A percentile compares a stretch with the other conserved stretches of the same genome.
Evolutionary conservation across 164 flowering plant genomes (phyloP).

Genomic region (Stephania cephalantha): DNA sequence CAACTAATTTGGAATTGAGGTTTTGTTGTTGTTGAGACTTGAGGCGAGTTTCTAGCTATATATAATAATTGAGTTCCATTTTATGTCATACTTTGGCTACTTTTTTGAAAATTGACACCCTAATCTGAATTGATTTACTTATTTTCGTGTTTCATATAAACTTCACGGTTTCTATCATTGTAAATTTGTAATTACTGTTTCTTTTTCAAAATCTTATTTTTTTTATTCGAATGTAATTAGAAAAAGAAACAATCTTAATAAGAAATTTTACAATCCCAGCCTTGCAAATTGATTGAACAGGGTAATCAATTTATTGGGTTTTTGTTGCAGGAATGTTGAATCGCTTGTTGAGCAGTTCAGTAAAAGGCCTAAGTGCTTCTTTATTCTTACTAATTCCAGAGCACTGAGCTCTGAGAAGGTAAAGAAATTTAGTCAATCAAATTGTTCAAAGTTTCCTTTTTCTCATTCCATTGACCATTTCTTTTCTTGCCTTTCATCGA

Average conservation of each 20-base stretch:
- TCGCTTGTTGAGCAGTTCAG: slow-evolving; percentile 72
- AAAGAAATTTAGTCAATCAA: slow-evolving; percentile 4
- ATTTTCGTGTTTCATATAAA: not conserved
- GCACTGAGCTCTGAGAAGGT: slow-evolving; percentile 89
- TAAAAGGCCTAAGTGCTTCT: slow-evolving; percentile 74
- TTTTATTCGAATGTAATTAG: not conserved
- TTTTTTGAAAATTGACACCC: not conserved
- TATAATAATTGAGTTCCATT: not conserved
- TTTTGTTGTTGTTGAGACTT: too few relatives aligned
- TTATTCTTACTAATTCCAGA: slow-evolving; percentile 94
- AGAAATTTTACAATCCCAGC: not conserved
- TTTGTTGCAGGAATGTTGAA: slow-evolving; percentile 58
- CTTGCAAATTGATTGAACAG: not conserved
- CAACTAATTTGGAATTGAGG: not conserved
- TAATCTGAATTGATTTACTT: not conserved
- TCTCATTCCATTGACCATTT: not conserved
- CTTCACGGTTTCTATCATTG: not conserved
- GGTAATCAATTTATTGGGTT: not conserved
- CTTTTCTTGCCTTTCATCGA: not conserved
- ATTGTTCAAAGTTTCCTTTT: not conserved
- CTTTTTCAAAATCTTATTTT: not conserved
- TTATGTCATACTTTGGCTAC: not conserved
- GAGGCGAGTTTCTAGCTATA: not conserved
- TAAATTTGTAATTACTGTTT: not conserved
- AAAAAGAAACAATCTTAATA: not conserved